These are phyloP conservation scores for Posidonia australis DNA, from an alignment of 106 monocot species.

Conservation along the genomic window DNA sequence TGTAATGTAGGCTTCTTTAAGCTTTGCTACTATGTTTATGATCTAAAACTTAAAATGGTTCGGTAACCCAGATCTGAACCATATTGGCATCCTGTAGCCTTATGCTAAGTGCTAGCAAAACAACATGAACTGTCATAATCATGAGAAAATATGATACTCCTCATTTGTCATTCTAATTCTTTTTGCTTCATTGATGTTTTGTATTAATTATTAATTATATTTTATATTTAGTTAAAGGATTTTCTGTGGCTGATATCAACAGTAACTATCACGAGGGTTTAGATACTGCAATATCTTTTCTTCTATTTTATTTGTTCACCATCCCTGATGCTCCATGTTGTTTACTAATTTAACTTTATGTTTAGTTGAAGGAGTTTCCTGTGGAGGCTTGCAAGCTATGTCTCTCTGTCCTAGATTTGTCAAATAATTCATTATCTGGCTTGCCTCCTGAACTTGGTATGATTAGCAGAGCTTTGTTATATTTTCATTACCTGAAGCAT, in stretches of 20 bases:
- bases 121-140: too few species aligned
- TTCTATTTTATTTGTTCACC: background rate
- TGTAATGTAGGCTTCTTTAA: too few species aligned
- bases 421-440: constrained; percentile 88
- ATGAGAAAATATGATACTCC: too few species aligned
- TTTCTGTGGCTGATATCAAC: background rate
- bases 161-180: too few species aligned
- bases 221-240: too few species aligned
- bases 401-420: constrained; percentile 85
- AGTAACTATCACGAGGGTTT: background rate
- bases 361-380: constrained; percentile 85
- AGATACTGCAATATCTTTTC: background rate
- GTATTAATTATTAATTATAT: too few species aligned
- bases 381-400: constrained; percentile 74
- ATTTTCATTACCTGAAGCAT: background rate
- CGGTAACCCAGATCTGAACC: too few species aligned
- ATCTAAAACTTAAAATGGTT: too few species aligned
- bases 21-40: too few species aligned
- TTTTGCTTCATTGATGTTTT: too few species aligned
- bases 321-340: background rate
- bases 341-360: background rate
- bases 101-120: too few species aligned
- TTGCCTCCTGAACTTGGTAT: constrained; percentile 92
- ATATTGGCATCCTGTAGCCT: too few species aligned
- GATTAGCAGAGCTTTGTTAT: background rate